Evolutionary conservation across 2,329 filamentous ascomycete species (phyloP), one percentile per base, ranked within the genome.

Genomic region (Colletotrichum coccodes): DNA sequence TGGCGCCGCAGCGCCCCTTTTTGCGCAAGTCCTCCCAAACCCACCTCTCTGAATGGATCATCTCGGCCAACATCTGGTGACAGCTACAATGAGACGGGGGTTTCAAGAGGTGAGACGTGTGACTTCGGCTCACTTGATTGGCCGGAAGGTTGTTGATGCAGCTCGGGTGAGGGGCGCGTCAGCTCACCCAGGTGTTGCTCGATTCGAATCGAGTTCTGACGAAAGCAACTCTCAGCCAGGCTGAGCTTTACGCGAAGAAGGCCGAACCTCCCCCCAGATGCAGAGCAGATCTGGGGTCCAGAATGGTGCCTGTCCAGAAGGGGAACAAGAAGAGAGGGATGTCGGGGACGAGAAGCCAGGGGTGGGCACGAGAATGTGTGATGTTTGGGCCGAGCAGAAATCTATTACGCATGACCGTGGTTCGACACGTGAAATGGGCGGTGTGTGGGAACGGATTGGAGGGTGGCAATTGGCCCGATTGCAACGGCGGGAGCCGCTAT

Each of bases 381-480:
- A 46, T 52, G 60, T 54, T 47, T 68, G 46, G 64, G 50, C 49
- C 36, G 50, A 58, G 60, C 60, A 14, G 28, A n/a, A 58, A 60
- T 66, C 54, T 23, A 66, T 60, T 58, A 54, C 66, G 61, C 61
- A 60, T 69, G 66, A 69, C 62, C 16, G 49, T 69, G 47, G 66
- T 69, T 69, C 66, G 66, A 69, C 66, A 69, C 49, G 66, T 69
- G 61, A 69, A 69, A 59, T 63, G 46, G 42, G 66, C 66, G 66
- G 66, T 69, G 65, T 65, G 66, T 69, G 66, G 66, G 56, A 40
- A 65, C 56, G n/a, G 23, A 49, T 66, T 60, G 40, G 49, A 38
- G 30, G 16, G n/a, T 49, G 50, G 12, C 56, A 34, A 69, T 69
- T 69, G 66, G 66, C 28, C 47, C 30, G 44, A 60, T 50, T 38